phyloP scores from a whole-genome alignment of 768 basidiomycete species.

The Suillus placidus region DNA sequence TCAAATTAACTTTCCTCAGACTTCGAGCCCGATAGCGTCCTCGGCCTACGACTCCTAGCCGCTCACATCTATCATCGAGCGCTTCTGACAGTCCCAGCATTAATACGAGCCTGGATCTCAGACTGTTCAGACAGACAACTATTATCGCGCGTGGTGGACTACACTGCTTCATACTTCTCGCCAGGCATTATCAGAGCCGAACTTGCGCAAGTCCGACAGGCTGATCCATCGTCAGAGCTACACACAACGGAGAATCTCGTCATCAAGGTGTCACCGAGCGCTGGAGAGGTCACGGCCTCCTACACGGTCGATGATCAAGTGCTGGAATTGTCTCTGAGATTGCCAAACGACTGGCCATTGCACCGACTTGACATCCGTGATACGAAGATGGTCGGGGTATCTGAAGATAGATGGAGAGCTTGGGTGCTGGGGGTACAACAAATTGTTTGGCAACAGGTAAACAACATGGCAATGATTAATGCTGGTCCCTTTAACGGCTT shows the following conservation, averaged over 20 bases:
- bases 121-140: conserved; percentile 90
- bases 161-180: conserved; percentile 85
- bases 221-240: conserved; percentile 55
- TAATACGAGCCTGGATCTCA: conserved; percentile 83
- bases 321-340: conserved; percentile 83
- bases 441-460: conserved; percentile 83
- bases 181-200: conserved; percentile 86
- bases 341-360: conserved; percentile 91
- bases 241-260: conserved; percentile 71
- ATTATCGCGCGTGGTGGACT: conserved; percentile 70
- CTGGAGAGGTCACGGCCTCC: conserved; percentile 80
- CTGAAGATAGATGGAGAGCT: conserved; percentile 87
- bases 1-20: conserved; percentile 40
- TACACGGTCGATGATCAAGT: conserved; percentile 93
- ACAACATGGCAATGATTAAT: conserved; percentile 23
- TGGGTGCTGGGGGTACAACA: conserved; percentile 95
- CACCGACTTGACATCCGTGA: conserved; percentile 88
- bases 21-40: conserved; percentile 53
- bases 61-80: conserved; percentile 91
- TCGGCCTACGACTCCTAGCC: conserved; percentile 67
- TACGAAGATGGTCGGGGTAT: conserved; percentile 80
- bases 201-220: conserved; percentile 68
- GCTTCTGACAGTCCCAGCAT: conserved; percentile 78
- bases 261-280: conserved; percentile 71
- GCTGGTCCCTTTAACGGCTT: neutral